A percentile compares a stretch with the other conserved stretches of the same genome.
Evolutionary conservation across 2,329 filamentous ascomycete genomes (phyloP).

Genomic region (Sarocladiaceae sp.): DNA sequence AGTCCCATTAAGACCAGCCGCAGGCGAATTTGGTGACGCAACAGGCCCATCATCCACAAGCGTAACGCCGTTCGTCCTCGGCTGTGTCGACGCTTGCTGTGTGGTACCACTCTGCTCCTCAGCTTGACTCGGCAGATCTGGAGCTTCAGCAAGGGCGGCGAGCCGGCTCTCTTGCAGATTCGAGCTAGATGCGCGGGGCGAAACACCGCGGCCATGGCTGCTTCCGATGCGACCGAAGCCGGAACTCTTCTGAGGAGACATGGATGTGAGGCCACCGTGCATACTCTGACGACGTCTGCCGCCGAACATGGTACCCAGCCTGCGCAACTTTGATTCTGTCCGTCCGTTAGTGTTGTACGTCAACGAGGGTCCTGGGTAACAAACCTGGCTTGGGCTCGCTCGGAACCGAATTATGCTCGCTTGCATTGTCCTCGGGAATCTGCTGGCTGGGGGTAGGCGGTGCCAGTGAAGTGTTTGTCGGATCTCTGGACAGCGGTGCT

Average conservation of each 20-base stretch:
- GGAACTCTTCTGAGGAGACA: conserved; percentile 49
- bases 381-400: conserved; percentile 31
- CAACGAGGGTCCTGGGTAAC: background rate
- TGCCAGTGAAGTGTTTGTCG: conserved; percentile 2
- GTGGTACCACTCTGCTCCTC: conserved; percentile 21
- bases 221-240: conserved; percentile 61
- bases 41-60: conserved; percentile 26
- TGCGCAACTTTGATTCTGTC: conserved; percentile 53
- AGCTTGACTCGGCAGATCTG: conserved; percentile 32
- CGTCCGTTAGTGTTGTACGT: conserved; percentile 17
- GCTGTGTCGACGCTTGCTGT: conserved; percentile 28
- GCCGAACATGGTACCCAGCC: conserved; percentile 64
- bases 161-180: conserved; percentile 54
- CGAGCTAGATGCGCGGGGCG: conserved; percentile 54
- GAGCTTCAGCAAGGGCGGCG: conserved; percentile 54
- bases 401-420: conserved; percentile 36
- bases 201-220: conserved; percentile 55
- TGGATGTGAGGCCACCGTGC: conserved; percentile 52
- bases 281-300: conserved; percentile 63
- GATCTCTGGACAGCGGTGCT: background rate
- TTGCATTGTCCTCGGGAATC: conserved; percentile 27
- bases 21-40: conserved; percentile 23
- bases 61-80: conserved; percentile 42
- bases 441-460: background rate
- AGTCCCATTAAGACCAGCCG: conserved; percentile 43